A percentile compares a stretch with the other conserved stretches of the same genome.
phyloP scores from a whole-genome alignment of 2,329 filamentous ascomycete genomes.

The Colletotrichum orbiculare region DNA sequence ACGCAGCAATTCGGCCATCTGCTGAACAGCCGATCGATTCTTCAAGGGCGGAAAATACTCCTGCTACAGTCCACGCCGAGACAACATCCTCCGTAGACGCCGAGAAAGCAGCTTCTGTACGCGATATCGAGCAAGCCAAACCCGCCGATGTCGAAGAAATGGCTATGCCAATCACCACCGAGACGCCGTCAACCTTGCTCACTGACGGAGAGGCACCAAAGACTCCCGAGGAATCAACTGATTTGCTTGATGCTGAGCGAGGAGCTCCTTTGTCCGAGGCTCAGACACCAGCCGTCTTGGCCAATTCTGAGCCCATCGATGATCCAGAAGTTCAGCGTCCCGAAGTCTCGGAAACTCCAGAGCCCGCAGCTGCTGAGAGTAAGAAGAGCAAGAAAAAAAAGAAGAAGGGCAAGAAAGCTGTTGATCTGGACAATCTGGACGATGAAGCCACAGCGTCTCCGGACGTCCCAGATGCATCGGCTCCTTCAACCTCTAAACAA shows the following conservation, averaged over 20 bases:
- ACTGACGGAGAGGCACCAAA: too few relatives aligned
- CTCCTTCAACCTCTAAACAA: neutral
- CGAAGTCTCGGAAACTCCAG: neutral
- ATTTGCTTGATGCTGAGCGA: slow-evolving; percentile 15
- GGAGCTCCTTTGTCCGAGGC: slow-evolving; percentile 33
- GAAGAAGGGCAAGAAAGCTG: slow-evolving; percentile 44
- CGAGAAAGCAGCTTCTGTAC: too few relatives aligned
- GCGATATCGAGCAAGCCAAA: too few relatives aligned
- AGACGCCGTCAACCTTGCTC: neutral
- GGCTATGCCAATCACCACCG: neutral
- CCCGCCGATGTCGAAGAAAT: neutral
- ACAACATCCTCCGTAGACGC: too few relatives aligned
- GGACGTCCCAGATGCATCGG: neutral
- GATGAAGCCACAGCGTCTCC: neutral
- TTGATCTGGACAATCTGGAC: slow-evolving; percentile 4
- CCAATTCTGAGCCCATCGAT: neutral
- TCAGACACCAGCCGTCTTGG: neutral
- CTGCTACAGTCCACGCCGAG: too few relatives aligned
- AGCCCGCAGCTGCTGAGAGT: slow-evolving; percentile 21
- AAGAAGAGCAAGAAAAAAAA: slow-evolving; percentile 51
- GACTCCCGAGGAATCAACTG: neutral
- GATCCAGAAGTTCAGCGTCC: slow-evolving; percentile 12
- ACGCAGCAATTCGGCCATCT: neutral
- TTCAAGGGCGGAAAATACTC: too few relatives aligned
- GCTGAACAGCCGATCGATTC: too few relatives aligned